Percentiles rank a stretch among this genome's conserved stretches.
Conservation (phyloP, 306 rosid species). For the Fragaria vesca region DNA sequence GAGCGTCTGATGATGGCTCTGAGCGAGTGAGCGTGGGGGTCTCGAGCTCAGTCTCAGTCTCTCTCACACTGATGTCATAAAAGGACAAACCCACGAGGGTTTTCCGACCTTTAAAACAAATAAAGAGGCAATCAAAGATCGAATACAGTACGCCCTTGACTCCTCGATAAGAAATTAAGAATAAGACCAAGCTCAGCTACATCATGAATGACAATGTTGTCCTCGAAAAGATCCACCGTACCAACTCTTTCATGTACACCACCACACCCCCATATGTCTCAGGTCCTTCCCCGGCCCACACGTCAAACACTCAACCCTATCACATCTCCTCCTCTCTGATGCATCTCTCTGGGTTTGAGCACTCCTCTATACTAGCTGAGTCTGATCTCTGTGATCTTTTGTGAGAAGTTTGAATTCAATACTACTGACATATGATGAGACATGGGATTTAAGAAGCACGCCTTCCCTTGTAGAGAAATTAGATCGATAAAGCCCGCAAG, state of each 20-base stretch:
- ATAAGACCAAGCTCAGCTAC: neutral
- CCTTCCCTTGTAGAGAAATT: neutral
- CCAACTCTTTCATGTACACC: neutral
- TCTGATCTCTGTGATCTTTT: neutral
- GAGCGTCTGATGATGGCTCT: neutral
- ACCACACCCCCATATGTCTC: neutral
- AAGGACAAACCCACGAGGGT: conserved; percentile 54
- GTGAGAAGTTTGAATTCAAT: neutral
- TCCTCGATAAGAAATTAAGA: neutral
- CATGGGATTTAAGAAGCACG: conserved; percentile 7
- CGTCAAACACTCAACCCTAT: neutral
- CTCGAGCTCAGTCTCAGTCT: neutral
- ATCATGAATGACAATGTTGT: neutral
- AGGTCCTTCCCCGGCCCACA: neutral
- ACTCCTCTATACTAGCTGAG: neutral
- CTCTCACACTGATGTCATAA: conserved; percentile 25
- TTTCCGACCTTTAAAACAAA: conserved; percentile 23
- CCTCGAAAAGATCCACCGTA: neutral
- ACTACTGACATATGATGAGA: neutral
- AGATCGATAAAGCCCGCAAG: neutral
- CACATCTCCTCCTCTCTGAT: neutral
- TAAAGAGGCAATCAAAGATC: conserved; percentile 7
- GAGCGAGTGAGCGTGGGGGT: neutral
- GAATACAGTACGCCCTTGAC: neutral
- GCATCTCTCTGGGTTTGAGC: neutral